Conservation (phyloP, 2,329 filamentous ascomycete genomes). For the Aspergillus tubingensis region DNA sequence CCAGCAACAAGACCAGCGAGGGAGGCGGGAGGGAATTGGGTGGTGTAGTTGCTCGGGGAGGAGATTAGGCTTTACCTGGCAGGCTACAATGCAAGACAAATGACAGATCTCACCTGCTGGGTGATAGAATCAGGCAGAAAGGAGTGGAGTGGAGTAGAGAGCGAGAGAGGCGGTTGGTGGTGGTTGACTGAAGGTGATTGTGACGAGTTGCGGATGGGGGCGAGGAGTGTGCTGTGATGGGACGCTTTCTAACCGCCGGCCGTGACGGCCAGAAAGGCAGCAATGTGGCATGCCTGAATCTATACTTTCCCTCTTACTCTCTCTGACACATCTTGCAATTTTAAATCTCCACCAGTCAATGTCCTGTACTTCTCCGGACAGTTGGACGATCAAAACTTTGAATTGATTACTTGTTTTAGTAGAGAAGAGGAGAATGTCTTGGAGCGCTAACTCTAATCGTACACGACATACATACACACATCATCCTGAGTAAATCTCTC, state of each 20-base stretch:
- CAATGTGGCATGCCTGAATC: not conserved
- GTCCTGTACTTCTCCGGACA: not conserved
- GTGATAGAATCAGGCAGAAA: not conserved
- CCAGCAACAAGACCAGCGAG: not conserved
- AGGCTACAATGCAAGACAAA: not conserved
- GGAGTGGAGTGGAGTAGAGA: not conserved
- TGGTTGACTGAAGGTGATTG: not conserved
- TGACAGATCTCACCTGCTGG: not conserved
- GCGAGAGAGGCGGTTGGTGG: not conserved
- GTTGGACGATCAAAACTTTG: too few species aligned
- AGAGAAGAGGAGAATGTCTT: conserved; percentile 17
- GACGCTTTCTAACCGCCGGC: conserved; percentile 2
- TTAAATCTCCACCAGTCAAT: not conserved
- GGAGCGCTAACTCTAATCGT: conserved; percentile 11
- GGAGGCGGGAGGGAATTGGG: not conserved
- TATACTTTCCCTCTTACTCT: too few species aligned
- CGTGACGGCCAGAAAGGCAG: conserved; percentile 1
- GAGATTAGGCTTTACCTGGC: not conserved
- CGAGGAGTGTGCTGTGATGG: not conserved
- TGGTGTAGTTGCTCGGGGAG: not conserved
- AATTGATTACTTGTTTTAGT: too few species aligned
- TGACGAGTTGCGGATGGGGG: not conserved
- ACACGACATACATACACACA: conserved; percentile 16
- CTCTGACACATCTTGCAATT: too few species aligned
- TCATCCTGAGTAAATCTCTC: conserved; percentile 5